Base-by-base conservation (phyloP, 176 grass and related monocot species). In the Zoysia pacifica region DNA sequence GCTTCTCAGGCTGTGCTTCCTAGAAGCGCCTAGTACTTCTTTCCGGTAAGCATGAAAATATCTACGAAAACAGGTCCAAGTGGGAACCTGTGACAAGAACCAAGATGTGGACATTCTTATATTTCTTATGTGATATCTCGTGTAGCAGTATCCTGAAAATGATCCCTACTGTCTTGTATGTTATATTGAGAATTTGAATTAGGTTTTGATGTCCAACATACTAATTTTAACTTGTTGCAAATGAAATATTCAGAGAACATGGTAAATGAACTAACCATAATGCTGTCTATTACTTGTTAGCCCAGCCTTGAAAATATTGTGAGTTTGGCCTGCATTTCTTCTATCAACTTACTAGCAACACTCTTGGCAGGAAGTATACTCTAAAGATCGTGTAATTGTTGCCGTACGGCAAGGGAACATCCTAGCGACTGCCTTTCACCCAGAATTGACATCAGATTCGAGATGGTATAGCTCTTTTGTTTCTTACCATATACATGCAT, bases 371-470 rank as follows among this genome's bases (percentile, higher is more conserved):
- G 92, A 93, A 83, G 82, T 93, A 70, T 94, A 88, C 75, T 87
- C 84, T 3, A 86, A 84, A 20, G 93, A 99, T 20, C 71, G 82
- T 1, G 93, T 99, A 44, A 91, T 95, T 73, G 96, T 95, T 67
- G 96, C 96, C 55, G 90, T 99, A 62, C 82, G 89, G 60, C 96
- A 99, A 84, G 76, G 90, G 71, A 91, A 93, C 77, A 87, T 99
- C 65, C 93, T 99, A 0, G 96, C 84, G 36, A 99, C 96, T n/a
- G 92, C 92, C 51, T 98, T 98, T 72, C 95, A 98, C 61, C 92
- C 95, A 75, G 95, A 98, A 68, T 81, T 98, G 68, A 98, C 95
- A 67, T 94, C 92, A 48, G 95, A 98, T 37, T 91, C 85, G 35
- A 89, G 95, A 90, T 98, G 95, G 95, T 98, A 72, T 8, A 91